These are phyloP conservation scores for Alopecurus myosuroides DNA, from an alignment of 176 grass and related monocot genomes.

Conservation along the genomic window DNA sequence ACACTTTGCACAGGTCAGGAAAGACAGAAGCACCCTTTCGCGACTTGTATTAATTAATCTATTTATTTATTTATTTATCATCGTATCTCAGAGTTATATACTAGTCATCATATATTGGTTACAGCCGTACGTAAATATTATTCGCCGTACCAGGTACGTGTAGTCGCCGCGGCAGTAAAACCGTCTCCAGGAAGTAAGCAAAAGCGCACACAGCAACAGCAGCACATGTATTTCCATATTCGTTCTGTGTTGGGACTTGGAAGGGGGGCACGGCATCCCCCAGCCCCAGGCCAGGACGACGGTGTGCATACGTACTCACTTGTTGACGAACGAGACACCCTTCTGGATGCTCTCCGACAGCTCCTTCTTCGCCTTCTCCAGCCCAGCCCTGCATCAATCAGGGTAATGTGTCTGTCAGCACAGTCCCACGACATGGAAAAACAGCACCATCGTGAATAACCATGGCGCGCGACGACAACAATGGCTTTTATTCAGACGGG, in stretches of 20 bases:
- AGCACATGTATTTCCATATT: neutral
- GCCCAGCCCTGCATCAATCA: slow-evolving; percentile 44
- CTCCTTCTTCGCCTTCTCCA: slow-evolving; percentile 86
- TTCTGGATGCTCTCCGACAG: slow-evolving; percentile 71
- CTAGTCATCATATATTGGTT: neutral
- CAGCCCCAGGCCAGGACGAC: neutral
- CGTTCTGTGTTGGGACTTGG: neutral
- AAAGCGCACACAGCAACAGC: neutral
- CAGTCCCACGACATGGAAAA: too few species aligned
- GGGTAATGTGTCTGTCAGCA: neutral
- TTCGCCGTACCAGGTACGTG: too few species aligned
- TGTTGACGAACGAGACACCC: slow-evolving; percentile 69
- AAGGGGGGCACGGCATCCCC: neutral
- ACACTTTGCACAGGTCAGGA: too few species aligned
- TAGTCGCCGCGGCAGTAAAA: too few species aligned
- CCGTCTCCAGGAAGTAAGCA: neutral
- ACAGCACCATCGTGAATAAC: too few species aligned
- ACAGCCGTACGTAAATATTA: neutral
- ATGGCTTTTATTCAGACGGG: too few species aligned
- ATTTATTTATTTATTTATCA: too few species aligned
- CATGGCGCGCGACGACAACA: too few species aligned
- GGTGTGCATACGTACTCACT: slow-evolving; percentile 40
- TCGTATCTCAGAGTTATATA: too few species aligned
- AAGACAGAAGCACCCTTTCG: too few species aligned
- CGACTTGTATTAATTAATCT: too few species aligned